Evolutionary conservation across 306 rosid genomes (phyloP).

Genomic region (Sphenostylis stenocarpa): DNA sequence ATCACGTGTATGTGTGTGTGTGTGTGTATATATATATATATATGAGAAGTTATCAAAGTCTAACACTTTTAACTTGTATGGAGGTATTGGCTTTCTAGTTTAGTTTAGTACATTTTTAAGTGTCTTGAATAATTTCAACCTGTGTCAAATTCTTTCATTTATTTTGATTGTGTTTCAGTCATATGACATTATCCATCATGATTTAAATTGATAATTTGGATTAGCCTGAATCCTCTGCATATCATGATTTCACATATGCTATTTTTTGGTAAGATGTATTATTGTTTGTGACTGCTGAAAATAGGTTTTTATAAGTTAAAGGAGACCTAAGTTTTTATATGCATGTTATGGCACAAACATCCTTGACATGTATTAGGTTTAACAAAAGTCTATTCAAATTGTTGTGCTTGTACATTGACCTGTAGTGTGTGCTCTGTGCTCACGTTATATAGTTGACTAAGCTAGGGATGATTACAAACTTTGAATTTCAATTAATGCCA

Average conservation of each 20-base stretch:
- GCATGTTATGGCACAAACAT: not conserved
- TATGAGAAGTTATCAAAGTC: not conserved
- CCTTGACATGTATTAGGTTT: not conserved
- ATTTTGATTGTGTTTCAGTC: slow-evolving; percentile 3
- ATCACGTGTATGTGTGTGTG: too few species aligned
- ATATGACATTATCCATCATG: not conserved
- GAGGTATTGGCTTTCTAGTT: not conserved
- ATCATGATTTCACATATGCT: not conserved
- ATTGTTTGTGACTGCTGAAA: not conserved
- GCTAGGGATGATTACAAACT: not conserved
- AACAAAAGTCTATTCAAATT: not conserved
- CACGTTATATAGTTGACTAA: not conserved
- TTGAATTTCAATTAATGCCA: not conserved
- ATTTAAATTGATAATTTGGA: not conserved
- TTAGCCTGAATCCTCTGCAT: not conserved
- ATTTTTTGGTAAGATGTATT: not conserved
- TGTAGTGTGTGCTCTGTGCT: not conserved
- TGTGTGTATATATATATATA: not conserved
- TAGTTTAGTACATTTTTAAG: not conserved
- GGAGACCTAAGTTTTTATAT: not conserved
- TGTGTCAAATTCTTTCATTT: not conserved
- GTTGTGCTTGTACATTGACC: not conserved
- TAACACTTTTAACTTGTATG: not conserved
- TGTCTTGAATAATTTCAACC: not conserved
- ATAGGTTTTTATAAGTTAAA: not conserved